Evolutionary conservation across 345 rosid species (phyloP).

Genomic region (Euphorbia pulcherrima): DNA sequence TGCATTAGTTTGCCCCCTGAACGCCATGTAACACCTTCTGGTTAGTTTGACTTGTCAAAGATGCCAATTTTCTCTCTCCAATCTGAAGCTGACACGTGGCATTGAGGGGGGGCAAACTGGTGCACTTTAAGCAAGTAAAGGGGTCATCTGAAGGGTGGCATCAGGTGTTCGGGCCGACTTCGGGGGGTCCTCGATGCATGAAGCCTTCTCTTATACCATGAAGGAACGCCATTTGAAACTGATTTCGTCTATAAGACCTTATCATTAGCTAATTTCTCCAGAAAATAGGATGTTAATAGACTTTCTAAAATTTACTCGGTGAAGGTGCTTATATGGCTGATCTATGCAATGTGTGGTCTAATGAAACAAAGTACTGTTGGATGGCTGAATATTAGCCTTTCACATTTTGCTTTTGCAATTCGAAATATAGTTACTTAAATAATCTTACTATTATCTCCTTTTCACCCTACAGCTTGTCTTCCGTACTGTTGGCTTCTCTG

Average conservation of each 20-base stretch:
- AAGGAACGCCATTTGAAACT: neutral
- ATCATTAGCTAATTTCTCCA: neutral
- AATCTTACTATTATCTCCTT: conserved; percentile 6
- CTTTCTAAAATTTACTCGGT: neutral
- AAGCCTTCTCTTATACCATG: neutral
- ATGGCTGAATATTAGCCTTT: neutral
- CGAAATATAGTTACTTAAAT: neutral
- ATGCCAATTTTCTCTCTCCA: no score
- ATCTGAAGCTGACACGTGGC: no score
- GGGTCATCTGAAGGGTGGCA: no score
- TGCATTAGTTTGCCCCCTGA: no score
- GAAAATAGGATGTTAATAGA: neutral
- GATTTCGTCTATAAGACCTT: neutral
- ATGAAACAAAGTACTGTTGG: neutral
- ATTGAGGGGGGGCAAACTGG: no score
- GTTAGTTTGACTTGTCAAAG: no score
- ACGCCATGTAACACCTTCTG: no score
- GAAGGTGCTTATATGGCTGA: neutral
- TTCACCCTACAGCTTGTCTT: conserved; percentile 67
- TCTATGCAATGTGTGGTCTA: neutral
- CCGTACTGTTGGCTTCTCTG: conserved; percentile 91
- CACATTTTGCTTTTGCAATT: neutral
- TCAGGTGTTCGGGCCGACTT: no score
- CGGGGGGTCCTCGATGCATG: no score
- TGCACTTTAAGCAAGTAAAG: no score